phyloP scores from a whole-genome alignment of 768 basidiomycete species.

The Podaxis pistillaris region DNA sequence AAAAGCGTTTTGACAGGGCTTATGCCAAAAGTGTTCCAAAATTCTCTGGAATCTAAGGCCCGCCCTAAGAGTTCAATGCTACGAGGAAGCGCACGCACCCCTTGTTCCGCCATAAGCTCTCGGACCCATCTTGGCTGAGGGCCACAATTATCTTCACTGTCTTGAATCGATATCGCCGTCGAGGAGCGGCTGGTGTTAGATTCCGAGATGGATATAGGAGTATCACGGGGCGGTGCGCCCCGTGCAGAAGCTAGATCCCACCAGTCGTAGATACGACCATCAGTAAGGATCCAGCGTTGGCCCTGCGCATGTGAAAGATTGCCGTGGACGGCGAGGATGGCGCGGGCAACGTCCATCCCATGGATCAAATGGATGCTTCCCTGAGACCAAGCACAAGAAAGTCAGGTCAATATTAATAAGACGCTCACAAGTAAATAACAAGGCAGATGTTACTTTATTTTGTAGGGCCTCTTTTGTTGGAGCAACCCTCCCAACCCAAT shows the following conservation, averaged over 20 bases:
- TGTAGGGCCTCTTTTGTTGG: conserved; percentile 53
- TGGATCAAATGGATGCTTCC: conserved; percentile 63
- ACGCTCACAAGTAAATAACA: background rate
- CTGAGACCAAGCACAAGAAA: conserved; percentile 25
- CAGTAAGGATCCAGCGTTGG: conserved; percentile 56
- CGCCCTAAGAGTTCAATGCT: conserved; percentile 45
- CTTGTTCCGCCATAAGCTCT: conserved; percentile 54
- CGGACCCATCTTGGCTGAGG: conserved; percentile 52
- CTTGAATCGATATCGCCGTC: background rate
- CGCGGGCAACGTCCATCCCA: conserved; percentile 57
- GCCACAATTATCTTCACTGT: conserved; percentile 23
- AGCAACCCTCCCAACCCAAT: conserved; percentile 55
- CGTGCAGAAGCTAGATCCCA: conserved; percentile 63
- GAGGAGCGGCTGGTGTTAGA: background rate
- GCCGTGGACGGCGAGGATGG: conserved; percentile 55
- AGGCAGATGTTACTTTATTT: conserved; percentile 35
- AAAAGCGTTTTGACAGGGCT: conserved; percentile 40
- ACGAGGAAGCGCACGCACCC: conserved; percentile 52
- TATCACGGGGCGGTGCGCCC: conserved; percentile 29
- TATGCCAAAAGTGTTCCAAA: conserved; percentile 51
- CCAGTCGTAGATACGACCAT: conserved; percentile 63
- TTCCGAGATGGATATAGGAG: background rate
- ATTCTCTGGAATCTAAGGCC: conserved; percentile 58
- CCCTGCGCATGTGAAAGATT: conserved; percentile 43
- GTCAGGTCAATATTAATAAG: background rate